A percentile compares a stretch with the other conserved stretches of the same genome.
Conservation (phyloP, 306 rosid genomes). For the Elaeagnus macrophylla region DNA sequence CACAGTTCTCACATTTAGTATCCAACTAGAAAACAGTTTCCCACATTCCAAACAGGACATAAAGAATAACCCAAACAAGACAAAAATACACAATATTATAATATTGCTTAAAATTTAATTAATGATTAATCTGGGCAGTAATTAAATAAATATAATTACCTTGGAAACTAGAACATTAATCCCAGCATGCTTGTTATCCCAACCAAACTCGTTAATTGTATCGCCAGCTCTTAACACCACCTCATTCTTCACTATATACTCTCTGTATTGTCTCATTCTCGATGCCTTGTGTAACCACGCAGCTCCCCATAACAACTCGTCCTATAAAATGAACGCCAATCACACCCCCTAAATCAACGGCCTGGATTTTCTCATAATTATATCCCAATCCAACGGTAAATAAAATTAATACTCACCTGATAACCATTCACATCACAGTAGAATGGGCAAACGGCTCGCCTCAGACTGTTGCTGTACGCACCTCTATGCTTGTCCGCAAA, state of each 20-base stretch:
- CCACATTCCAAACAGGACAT: constrained; percentile 41
- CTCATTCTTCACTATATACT: constrained; percentile 83
- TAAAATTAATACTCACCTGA: constrained; percentile 42
- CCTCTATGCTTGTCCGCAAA: constrained; percentile 95
- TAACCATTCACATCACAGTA: constrained; percentile 89
- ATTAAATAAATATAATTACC: constrained; percentile 29
- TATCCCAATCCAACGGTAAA: constrained; percentile 28
- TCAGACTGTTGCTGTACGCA: constrained; percentile 81
- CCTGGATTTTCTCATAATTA: not conserved
- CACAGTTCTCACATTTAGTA: no score
- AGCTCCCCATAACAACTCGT: constrained; percentile 92
- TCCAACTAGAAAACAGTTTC: not conserved
- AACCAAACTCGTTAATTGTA: constrained; percentile 93
- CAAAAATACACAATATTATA: constrained; percentile 19
- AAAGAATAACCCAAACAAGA: constrained; percentile 29
- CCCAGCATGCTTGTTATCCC: constrained; percentile 99
- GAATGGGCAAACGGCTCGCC: constrained; percentile 75
- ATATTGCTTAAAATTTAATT: no score
- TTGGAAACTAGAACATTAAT: constrained; percentile 86
- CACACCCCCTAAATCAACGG: not conserved
- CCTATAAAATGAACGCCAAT: constrained; percentile 24
- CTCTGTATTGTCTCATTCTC: constrained; percentile 71
- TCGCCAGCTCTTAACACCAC: constrained; percentile 86
- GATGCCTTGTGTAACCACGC: constrained; percentile 99
- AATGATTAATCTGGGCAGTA: constrained; percentile 1